Base-by-base conservation (phyloP, 257 asterid species). In the Solanum pennellii region DNA sequence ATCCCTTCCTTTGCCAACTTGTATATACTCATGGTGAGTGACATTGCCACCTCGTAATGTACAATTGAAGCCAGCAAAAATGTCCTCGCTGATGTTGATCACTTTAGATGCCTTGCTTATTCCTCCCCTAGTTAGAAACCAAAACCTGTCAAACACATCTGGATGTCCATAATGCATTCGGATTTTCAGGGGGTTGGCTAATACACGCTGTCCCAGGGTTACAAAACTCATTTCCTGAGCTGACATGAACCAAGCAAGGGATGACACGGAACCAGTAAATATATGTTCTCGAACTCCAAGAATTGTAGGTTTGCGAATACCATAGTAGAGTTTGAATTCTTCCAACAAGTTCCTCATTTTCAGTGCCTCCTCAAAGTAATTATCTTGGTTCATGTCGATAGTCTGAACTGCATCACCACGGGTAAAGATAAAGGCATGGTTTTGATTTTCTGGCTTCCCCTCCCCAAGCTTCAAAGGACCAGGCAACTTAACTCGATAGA, bases 81-180 rank as follows among this genome's bases (percentile, higher is more conserved):
- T 97, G 87, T 97, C 99, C 91, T 97, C 99, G 66, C 99, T 97
- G 88, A 97, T 97, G 88, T 97, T 97, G 88, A 97, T 97, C 85
- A 97, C 98, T 88, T 95, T 92, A 75, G 99, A 97, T 90, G 99
- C 99, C 90, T 97, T 97, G 97, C 99, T 97, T 88, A 97, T 89
- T 90, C 99, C 99, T 87, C 99, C 99, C 60, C 99, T 95, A 65
- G 99, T 95, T 92, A 97, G 88, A 92, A 97, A 97, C 99, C 99
- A 97, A 92, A 97, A 96, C 92, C 99, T 93, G 91, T 97, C 98
- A 74, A 97, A 97, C 89, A 97, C 99, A 90, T 97, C 99, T 9
- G 99, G 99, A 86, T 97, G 99, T 79, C 99, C 99, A 85, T 97
- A 96, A 92, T 97, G 99, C 99, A 97, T 95, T 41, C 99, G 97